Conservation (phyloP, 164 flowering plant species). For the grape (Vitis vinifera) region DNA sequence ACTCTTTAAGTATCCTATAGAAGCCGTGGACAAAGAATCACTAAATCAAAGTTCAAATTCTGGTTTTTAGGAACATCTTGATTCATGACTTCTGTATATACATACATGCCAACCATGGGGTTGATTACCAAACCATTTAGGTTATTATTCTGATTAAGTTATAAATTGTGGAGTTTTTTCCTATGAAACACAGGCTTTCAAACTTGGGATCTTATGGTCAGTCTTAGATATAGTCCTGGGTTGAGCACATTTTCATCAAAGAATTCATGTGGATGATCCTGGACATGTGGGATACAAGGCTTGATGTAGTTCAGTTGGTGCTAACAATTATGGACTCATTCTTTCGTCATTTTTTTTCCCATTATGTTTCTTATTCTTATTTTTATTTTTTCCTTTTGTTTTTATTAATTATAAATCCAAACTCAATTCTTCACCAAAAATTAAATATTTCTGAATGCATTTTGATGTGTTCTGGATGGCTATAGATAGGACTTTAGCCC, state of each 20-base stretch:
- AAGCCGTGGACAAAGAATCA: too few species aligned
- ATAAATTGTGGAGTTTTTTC: conserved; percentile 1
- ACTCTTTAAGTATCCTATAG: too few species aligned
- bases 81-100: background rate
- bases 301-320: background rate
- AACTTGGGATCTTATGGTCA: too few species aligned
- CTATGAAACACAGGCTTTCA: background rate
- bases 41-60: background rate
- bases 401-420: background rate
- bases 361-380: background rate
- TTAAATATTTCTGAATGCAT: background rate
- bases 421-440: background rate
- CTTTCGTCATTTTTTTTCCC: background rate
- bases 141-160: background rate
- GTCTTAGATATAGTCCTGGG: background rate
- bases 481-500: too few species aligned
- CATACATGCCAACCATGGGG: background rate
- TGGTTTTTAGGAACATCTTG: background rate
- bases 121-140: background rate
- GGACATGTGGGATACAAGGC: background rate
- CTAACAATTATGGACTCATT: background rate
- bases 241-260: background rate
- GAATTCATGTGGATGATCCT: background rate
- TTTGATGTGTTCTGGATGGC: background rate
- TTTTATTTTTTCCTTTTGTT: too few species aligned